These are phyloP conservation scores for Zarea fungicola DNA, from an alignment of 2,329 filamentous ascomycete species.

Conservation along the genomic window DNA sequence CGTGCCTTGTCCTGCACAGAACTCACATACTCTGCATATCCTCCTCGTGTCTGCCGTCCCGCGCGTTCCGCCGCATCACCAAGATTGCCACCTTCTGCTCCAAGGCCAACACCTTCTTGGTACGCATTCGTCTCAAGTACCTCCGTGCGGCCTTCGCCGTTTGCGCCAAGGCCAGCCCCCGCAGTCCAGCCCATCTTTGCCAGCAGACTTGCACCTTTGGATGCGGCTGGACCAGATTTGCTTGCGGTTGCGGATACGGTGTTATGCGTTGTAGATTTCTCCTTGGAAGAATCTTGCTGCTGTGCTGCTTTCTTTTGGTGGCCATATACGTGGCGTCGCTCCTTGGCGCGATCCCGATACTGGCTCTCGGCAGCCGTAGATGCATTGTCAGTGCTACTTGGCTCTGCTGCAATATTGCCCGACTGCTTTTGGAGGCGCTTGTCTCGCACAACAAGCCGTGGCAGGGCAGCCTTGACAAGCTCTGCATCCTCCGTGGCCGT, in stretches of 20 bases:
- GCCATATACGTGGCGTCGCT: conserved; percentile 57
- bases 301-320: conserved; percentile 51
- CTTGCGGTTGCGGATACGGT: conserved; percentile 5
- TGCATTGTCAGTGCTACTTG: conserved; percentile 13
- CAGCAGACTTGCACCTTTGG: conserved; percentile 62
- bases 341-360: conserved; percentile 64
- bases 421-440: conserved; percentile 30
- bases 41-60: conserved; percentile 54
- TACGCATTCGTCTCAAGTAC: conserved; percentile 62
- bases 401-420: conserved; percentile 16
- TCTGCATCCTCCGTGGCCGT: conserved; percentile 34
- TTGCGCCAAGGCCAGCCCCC: conserved; percentile 60
- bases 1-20: conserved; percentile 62
- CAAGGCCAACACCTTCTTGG: conserved; percentile 62
- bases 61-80: conserved; percentile 64
- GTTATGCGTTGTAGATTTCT: background rate
- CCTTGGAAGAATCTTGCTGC: conserved; percentile 14
- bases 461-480: conserved; percentile 45
- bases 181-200: conserved; percentile 69
- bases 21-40: conserved; percentile 57
- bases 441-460: conserved; percentile 35
- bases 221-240: conserved; percentile 35
- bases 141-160: conserved; percentile 57
- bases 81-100: conserved; percentile 62
- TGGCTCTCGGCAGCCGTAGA: conserved; percentile 24